Base-by-base conservation (phyloP, 306 rosid species). In the Acmispon strigosus region DNA sequence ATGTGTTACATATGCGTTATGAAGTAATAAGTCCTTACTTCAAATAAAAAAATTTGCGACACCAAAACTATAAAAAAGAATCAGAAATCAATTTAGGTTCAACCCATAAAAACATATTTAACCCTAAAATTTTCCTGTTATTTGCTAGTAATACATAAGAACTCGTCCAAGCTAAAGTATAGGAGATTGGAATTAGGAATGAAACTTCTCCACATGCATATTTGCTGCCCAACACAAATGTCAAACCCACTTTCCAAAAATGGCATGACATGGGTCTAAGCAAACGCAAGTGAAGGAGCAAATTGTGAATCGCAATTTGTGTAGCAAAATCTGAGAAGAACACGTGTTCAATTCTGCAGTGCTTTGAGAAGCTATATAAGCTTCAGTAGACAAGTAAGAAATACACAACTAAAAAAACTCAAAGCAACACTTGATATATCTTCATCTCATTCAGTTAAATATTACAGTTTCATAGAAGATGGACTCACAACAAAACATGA, bases 401-500 rank as follows among this genome's bases (percentile, higher is more conserved):
- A 36, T 19, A 4, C 16, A 7, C 49, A 69, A 47, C 64, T 22
- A 1, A 77, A 51, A 62, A 11, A n/a, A 74, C 11, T 7, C 13
- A 49, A 1, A 51, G 15, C 57, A 57, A 60, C 11, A 65, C 34
- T 39, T 49, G 49, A 17, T 4, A 27, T 27, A 27, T 72, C 62
- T 75, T 32, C 58, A 44, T 41, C 56, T 62, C 52, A 32, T 75
- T 43, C 41, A 9, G 17, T 66, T 48, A 10, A 27, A 50, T 50
- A 18, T 13, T 14, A 55, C 37, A 20, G 0, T 48, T 63, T 29
- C 10, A 73, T 36, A 63, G n/a, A 77, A 48, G 37, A 78, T 84
- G 49, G 83, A 82, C 53, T 36, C 86, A 4, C 52, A 84, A 5
- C 45, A 86, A 54, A 80, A 72, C 32, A 22, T 50, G 41, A 69